phyloP scores from a whole-genome alignment of 768 basidiomycete genomes.

The Suillus fuscotomentosus region DNA sequence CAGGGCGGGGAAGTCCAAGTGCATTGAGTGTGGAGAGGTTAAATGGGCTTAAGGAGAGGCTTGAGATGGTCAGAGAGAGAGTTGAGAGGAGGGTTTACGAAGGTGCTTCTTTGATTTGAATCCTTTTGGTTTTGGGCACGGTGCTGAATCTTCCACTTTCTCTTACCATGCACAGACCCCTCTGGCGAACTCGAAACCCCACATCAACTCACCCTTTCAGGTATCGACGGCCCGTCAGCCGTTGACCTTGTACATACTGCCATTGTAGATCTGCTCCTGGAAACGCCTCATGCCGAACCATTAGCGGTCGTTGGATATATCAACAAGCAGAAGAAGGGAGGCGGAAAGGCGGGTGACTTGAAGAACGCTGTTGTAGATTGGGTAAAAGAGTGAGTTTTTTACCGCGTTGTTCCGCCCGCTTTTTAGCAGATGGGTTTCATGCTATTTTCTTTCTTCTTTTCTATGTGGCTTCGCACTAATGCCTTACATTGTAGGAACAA shows the following conservation, averaged over 20 bases:
- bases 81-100: background rate
- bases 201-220: slow-evolving; percentile 4
- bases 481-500: slow-evolving; percentile 14
- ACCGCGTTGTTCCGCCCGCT: background rate
- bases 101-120: background rate
- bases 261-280: slow-evolving; percentile 1
- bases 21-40: slow-evolving; percentile 1
- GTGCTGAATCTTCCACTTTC: background rate
- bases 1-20: slow-evolving; percentile 2
- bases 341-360: background rate
- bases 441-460: background rate
- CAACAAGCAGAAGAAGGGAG: slow-evolving; percentile 14
- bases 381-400: slow-evolving; percentile 16
- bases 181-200: background rate
- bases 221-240: background rate
- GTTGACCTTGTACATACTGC: background rate
- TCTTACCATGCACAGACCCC: background rate
- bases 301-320: slow-evolving; percentile 4
- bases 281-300: background rate
- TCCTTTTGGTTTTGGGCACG: background rate
- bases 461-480: background rate
- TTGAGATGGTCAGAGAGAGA: background rate
- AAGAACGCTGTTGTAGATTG: slow-evolving; percentile 13
- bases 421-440: background rate
- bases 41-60: background rate